phyloP scores from a whole-genome alignment of 345 rosid species.

The Geranium rotundifolium region DNA sequence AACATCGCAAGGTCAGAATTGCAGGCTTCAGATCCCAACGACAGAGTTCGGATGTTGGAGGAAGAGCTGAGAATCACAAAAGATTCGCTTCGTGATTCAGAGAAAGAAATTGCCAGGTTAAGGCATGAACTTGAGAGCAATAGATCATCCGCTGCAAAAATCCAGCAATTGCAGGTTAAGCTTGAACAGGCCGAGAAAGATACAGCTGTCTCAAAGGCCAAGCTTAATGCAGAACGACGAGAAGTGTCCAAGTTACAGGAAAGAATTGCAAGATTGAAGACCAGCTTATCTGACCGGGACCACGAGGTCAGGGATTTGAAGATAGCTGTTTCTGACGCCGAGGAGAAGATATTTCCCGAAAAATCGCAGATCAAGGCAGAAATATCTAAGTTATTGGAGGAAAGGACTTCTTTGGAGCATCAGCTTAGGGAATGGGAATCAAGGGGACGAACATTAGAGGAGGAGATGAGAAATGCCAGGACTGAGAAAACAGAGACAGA shows the following conservation, averaged over 20 bases:
- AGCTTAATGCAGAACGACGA: conserved; percentile 39
- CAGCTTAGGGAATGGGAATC: conserved; percentile 55
- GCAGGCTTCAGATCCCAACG: conserved; percentile 10
- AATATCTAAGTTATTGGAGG: conserved; percentile 45
- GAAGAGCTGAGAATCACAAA: conserved; percentile 47
- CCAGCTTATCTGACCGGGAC: conserved; percentile 60
- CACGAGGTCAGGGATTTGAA: conserved; percentile 48
- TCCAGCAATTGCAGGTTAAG: conserved; percentile 28
- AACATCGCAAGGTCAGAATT: conserved; percentile 15
- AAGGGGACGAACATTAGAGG: conserved; percentile 49
- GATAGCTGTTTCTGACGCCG: conserved; percentile 45
- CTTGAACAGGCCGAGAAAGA: conserved; percentile 46
- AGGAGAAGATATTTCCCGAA: conserved; percentile 56
- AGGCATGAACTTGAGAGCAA: conserved; percentile 28
- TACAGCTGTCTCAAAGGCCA: conserved; percentile 27
- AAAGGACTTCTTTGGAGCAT: conserved; percentile 26
- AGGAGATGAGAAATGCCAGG: conserved; percentile 37
- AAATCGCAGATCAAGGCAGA: conserved; percentile 50
- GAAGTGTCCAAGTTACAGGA: conserved; percentile 52
- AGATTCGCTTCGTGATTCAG: conserved; percentile 45
- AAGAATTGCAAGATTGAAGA: conserved; percentile 36
- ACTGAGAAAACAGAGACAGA: conserved; percentile 36
- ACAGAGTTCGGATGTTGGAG: conserved; percentile 3
- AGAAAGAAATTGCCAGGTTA: conserved; percentile 39
- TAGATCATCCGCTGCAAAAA: conserved; percentile 13